phyloP scores from a whole-genome alignment of 2,329 filamentous ascomycete species.

The Talaromyces islandicus region DNA sequence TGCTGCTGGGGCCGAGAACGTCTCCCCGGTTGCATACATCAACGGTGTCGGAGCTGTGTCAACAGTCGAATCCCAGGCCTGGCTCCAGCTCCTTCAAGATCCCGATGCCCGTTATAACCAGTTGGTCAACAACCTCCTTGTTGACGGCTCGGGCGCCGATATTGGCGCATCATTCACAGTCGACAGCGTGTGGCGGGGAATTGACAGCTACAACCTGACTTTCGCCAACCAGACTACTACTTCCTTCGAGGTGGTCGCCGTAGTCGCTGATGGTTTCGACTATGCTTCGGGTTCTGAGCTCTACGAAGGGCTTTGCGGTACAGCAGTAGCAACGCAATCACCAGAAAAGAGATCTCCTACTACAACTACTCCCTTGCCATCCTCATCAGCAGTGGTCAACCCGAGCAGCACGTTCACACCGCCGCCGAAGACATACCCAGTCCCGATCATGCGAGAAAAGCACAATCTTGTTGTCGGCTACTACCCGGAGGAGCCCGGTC shows the following conservation, averaged over 20 bases:
- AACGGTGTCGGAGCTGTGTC: conserved; percentile 51
- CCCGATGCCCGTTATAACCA: conserved; percentile 48
- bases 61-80: conserved; percentile 39
- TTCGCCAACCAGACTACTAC: background rate
- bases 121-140: background rate
- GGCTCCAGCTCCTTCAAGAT: conserved; percentile 48
- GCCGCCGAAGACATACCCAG: conserved; percentile 7
- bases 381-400: background rate
- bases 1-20: conserved; percentile 29
- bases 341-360: background rate
- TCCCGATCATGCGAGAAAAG: conserved; percentile 10
- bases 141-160: background rate
- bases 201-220: conserved; percentile 2
- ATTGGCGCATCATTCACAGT: background rate
- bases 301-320: background rate
- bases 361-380: background rate
- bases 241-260: background rate
- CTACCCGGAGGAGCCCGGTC: conserved; percentile 34
- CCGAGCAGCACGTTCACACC: background rate
- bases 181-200: conserved; percentile 1
- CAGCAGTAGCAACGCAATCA: background rate
- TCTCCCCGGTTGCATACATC: conserved; percentile 50
- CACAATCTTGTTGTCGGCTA: conserved; percentile 38
- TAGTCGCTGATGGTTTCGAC: background rate
- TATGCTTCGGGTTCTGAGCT: background rate